Percentiles rank a stretch among this genome's conserved stretches.
Conservation (phyloP, 805 yeast genomes). For the Teunomyces kruisii region DNA sequence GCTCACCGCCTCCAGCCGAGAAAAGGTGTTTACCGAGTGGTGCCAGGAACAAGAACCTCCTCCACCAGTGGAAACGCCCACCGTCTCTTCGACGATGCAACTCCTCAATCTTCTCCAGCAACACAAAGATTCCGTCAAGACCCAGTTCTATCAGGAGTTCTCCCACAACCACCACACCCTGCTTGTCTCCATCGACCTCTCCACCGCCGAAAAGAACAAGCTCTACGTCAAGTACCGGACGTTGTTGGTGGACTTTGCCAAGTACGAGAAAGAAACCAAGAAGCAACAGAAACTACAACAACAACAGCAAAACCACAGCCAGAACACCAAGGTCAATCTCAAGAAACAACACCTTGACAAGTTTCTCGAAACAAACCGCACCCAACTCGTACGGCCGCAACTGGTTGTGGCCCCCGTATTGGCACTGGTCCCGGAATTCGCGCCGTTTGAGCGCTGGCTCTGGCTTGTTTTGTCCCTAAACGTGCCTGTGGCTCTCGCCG, state of each 20-base stretch:
- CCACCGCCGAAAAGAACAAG: conserved; percentile 19
- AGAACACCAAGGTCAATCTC: conserved; percentile 20
- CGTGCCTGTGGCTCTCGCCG: conserved; percentile 21
- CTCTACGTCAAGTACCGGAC: conserved; percentile 27
- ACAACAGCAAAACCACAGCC: too few relatives aligned
- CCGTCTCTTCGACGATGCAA: conserved; percentile 14
- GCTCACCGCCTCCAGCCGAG: conserved; percentile 19
- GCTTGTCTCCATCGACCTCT: conserved; percentile 12
- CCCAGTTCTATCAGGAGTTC: conserved; percentile 28
- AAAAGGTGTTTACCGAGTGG: conserved; percentile 29
- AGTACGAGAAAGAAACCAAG: conserved; percentile 26
- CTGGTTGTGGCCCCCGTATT: not conserved
- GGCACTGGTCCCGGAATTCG: not conserved
- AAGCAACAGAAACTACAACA: conserved; percentile 2
- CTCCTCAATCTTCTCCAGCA: conserved; percentile 27
- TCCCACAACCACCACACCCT: conserved; percentile 14
- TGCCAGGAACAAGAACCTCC: not conserved
- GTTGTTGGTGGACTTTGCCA: conserved; percentile 27
- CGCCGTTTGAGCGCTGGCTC: conserved; percentile 29
- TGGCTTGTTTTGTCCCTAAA: conserved; percentile 20
- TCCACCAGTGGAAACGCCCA: not conserved
- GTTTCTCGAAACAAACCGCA: not conserved
- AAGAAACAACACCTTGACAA: not conserved
- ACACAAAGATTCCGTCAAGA: conserved; percentile 28
- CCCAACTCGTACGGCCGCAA: not conserved